Percentiles rank a stretch among this genome's conserved stretches.
Evolutionary conservation across 106 monocot species (phyloP).

Genomic region (Narthecium ossifragum): DNA sequence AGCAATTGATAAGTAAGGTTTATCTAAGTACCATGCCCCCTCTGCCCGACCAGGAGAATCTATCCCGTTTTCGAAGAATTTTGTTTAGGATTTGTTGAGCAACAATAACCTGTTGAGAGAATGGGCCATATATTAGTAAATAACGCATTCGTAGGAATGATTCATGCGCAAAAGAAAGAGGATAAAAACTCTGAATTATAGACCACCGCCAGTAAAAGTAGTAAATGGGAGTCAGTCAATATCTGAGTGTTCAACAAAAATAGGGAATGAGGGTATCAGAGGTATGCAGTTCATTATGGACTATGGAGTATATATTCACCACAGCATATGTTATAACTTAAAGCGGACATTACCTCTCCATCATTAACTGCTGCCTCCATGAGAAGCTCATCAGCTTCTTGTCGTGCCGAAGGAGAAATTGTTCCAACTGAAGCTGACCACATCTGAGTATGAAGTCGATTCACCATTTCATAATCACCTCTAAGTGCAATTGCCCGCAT

Average conservation of each 20-base stretch:
- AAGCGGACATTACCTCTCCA: constrained; percentile 30
- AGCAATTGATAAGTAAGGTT: not conserved
- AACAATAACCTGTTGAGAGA: constrained; percentile 45
- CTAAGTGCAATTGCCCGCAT: constrained; percentile 63
- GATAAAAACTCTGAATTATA: no score
- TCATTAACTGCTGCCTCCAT: constrained; percentile 84
- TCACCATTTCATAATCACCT: constrained; percentile 64
- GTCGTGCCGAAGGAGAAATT: constrained; percentile 37
- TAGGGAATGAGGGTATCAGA: no score
- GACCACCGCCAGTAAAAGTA: no score
- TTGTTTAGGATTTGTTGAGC: constrained; percentile 43
- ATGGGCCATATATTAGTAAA: no score
- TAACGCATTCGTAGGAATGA: no score
- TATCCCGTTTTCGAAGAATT: constrained; percentile 34
- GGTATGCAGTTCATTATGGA: no score
- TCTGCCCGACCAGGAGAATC: constrained; percentile 70
- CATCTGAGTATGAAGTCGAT: constrained; percentile 44
- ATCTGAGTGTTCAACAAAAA: no score
- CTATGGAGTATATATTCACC: not conserved
- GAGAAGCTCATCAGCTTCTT: constrained; percentile 74
- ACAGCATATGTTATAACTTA: not conserved
- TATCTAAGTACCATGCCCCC: constrained; percentile 57
- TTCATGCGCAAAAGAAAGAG: no score
- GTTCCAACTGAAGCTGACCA: constrained; percentile 62
- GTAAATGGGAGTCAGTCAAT: no score